Percentiles rank a stretch among this genome's conserved stretches.
These are phyloP conservation scores for Anisogramma anomala DNA, from an alignment of 2,329 filamentous ascomycete genomes.

Conservation along the genomic window DNA sequence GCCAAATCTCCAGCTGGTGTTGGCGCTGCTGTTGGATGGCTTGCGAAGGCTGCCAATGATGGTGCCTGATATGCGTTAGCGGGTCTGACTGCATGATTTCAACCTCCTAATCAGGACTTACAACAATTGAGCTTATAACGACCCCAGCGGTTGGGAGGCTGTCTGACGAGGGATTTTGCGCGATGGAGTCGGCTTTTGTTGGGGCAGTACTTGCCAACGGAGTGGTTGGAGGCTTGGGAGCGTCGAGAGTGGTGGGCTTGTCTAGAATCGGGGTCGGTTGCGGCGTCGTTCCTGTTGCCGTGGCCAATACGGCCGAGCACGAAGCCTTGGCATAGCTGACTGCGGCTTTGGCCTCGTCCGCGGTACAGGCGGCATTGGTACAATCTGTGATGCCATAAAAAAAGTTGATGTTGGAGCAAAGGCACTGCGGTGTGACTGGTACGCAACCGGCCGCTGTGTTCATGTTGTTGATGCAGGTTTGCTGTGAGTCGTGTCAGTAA, in stretches of 20 bases:
- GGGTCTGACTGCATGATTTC: too few relatives aligned
- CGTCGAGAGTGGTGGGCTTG: background rate
- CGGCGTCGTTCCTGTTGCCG: constrained; percentile 1
- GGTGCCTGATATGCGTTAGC: background rate
- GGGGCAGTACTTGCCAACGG: constrained; percentile 5
- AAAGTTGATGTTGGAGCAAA: constrained; percentile 17
- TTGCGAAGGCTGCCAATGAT: constrained; percentile 1
- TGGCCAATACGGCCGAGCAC: constrained; percentile 13
- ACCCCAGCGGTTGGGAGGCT: too few relatives aligned
- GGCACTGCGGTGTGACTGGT: constrained; percentile 15
- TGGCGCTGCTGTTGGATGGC: constrained; percentile 3
- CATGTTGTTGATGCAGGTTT: constrained; percentile 9
- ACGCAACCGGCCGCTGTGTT: constrained; percentile 7
- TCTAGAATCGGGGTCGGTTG: constrained; percentile 1
- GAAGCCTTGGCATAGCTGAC: constrained; percentile 13
- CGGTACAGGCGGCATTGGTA: constrained; percentile 12
- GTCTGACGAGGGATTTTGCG: too few relatives aligned
- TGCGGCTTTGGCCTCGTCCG: constrained; percentile 15
- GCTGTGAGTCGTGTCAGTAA: constrained; percentile 5
- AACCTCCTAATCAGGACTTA: too few relatives aligned
- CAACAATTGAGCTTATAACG: too few relatives aligned
- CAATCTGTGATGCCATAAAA: constrained; percentile 16
- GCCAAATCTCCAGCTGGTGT: constrained; percentile 2
- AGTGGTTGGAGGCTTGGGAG: constrained; percentile 3
- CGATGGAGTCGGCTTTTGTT: background rate